phyloP scores from a whole-genome alignment of 257 asterid genomes.

The Plantago major region DNA sequence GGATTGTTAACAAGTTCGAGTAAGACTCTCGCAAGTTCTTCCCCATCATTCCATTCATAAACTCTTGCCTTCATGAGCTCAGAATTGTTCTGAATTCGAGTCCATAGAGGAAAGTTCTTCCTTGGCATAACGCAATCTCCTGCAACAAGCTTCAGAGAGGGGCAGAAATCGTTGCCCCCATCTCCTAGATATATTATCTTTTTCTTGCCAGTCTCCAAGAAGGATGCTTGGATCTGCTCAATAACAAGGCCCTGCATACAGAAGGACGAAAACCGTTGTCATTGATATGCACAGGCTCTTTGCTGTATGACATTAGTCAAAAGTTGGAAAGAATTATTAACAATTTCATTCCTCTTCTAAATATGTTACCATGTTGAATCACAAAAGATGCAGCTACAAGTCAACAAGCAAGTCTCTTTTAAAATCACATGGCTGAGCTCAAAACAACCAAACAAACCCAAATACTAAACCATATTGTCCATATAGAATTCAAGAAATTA shows the following conservation, averaged over 20 bases:
- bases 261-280: background rate
- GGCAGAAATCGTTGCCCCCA: slow-evolving; percentile 76
- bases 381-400: background rate
- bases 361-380: background rate
- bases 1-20: slow-evolving; percentile 33
- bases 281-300: background rate
- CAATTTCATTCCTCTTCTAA: background rate
- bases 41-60: slow-evolving; percentile 59
- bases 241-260: slow-evolving; percentile 53
- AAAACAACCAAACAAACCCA: background rate
- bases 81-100: slow-evolving; percentile 33
- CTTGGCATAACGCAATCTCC: slow-evolving; percentile 66
- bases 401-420: background rate
- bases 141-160: slow-evolving; percentile 58
- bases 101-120: slow-evolving; percentile 47
- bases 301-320: too few relatives aligned
- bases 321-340: background rate
- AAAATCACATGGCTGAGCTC: background rate
- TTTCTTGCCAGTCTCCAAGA: slow-evolving; percentile 25
- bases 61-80: slow-evolving; percentile 50
- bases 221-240: slow-evolving; percentile 36
- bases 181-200: slow-evolving; percentile 68
- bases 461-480: background rate
- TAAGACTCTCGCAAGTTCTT: slow-evolving; percentile 56
- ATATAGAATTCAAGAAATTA: slow-evolving; percentile 2